Percentiles rank a stretch among this genome's conserved stretches.
These are phyloP conservation scores for Ogataea nonfermentans DNA, from an alignment of 805 yeast species.

Conservation along the genomic window DNA sequence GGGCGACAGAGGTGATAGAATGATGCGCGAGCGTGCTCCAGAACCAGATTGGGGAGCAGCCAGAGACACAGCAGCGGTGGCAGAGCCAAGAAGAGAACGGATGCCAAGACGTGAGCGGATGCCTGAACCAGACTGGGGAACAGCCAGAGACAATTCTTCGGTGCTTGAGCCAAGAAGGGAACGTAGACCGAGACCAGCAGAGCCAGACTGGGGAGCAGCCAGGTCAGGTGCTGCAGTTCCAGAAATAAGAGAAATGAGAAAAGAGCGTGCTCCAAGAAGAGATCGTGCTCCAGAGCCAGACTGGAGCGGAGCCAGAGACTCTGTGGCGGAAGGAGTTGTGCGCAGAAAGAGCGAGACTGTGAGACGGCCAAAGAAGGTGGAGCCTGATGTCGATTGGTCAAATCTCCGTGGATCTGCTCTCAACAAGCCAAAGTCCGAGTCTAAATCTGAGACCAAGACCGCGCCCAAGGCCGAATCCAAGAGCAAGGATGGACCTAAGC, in stretches of 20 bases:
- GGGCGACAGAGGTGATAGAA: conserved; percentile 16
- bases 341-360: conserved; percentile 9
- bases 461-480: conserved; percentile 29
- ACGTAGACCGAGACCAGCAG: conserved; percentile 40
- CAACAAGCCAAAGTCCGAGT: conserved; percentile 5
- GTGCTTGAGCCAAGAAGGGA: conserved; percentile 22
- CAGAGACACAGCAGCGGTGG: conserved; percentile 33
- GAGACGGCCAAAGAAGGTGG: conserved; percentile 18
- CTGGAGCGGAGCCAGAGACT: conserved; percentile 44
- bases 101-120: conserved; percentile 22
- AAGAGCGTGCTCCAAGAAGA: conserved; percentile 33
- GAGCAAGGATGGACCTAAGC: conserved; percentile 33
- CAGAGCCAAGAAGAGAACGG: conserved; percentile 20
- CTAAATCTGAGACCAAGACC: conserved; percentile 16
- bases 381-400: conserved; percentile 22
- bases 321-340: conserved; percentile 13
- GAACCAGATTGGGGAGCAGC: conserved; percentile 48
- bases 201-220: conserved; percentile 46
- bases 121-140: conserved; percentile 52
- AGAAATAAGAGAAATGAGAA: conserved; percentile 35
- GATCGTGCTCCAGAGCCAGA: conserved; percentile 39
- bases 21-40: conserved; percentile 37
- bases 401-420: conserved; percentile 28
- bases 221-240: conserved; percentile 33
- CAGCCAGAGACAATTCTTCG: conserved; percentile 29